A percentile compares a stretch with the other conserved stretches of the same genome.
Evolutionary conservation across 345 rosid species (phyloP).

Genomic region (Psidium friedrichsthalianum): DNA sequence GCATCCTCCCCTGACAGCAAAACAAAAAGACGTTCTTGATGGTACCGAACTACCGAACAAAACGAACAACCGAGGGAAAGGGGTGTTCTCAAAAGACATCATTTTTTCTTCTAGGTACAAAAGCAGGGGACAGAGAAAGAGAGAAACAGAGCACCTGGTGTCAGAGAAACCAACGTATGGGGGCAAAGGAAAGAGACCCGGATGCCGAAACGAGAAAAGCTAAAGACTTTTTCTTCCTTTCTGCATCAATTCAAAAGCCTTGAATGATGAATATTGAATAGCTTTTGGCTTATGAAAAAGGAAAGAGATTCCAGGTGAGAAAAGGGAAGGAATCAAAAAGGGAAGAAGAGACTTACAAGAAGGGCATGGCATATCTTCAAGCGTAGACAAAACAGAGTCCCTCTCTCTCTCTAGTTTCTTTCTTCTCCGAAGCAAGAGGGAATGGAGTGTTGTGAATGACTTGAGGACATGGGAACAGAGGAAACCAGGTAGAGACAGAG

Average conservation of each 20-base stretch:
- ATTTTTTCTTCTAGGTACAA: neutral
- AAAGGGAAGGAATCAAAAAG: neutral
- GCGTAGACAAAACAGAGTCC: slow-evolving; percentile 18
- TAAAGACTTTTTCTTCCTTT: neutral
- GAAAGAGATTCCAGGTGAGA: neutral
- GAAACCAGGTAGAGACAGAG: neutral
- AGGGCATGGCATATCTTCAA: slow-evolving; percentile 47
- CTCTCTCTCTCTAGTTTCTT: neutral
- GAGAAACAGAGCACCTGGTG: slow-evolving; percentile 4
- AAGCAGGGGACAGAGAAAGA: neutral
- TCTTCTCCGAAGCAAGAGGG: neutral
- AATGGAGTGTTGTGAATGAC: neutral
- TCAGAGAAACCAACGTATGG: neutral
- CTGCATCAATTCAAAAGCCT: neutral
- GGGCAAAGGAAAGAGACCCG: neutral
- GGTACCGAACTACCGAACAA: neutral
- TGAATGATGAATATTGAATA: neutral
- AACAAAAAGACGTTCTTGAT: neutral
- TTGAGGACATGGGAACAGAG: neutral
- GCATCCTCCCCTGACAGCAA: neutral
- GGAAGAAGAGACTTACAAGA: slow-evolving; percentile 52
- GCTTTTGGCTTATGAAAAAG: neutral
- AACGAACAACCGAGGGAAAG: neutral
- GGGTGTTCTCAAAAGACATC: neutral
- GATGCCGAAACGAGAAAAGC: neutral